phyloP scores from a whole-genome alignment of 345 rosid species.

The Eucalyptus cloeziana region DNA sequence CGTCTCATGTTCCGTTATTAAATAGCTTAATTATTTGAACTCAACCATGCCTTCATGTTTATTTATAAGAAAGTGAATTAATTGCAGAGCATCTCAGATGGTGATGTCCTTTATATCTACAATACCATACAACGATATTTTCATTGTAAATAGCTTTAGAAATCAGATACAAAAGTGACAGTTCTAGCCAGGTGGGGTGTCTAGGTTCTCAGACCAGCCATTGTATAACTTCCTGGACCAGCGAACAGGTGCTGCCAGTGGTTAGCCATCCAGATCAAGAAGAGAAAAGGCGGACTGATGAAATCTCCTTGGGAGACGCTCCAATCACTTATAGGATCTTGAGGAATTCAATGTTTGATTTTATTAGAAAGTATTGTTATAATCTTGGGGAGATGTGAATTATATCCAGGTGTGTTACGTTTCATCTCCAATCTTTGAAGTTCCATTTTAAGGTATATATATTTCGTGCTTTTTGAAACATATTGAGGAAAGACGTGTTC shows the following conservation, averaged over 20 bases:
- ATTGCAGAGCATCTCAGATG: not conserved
- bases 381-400: conserved; percentile 36
- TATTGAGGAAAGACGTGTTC: not conserved
- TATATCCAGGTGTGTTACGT: conserved; percentile 41
- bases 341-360: conserved; percentile 52
- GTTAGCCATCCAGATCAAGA: conserved; percentile 25
- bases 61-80: not conserved
- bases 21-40: not conserved
- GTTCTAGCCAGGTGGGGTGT: not conserved
- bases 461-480: not conserved
- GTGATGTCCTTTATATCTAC: not conserved
- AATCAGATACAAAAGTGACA: not conserved
- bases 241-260: conserved; percentile 54
- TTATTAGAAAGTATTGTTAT: conserved; percentile 31
- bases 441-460: not conserved
- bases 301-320: conserved; percentile 90
- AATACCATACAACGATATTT: not conserved
- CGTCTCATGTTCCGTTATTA: not conserved
- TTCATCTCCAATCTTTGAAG: not conserved
- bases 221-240: not conserved
- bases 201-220: not conserved
- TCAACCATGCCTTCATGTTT: not conserved
- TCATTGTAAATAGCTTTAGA: not conserved
- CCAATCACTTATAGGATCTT: conserved; percentile 70
- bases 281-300: conserved; percentile 47